Percentiles rank a stretch among this genome's conserved stretches.
phyloP scores from a whole-genome alignment of 306 rosid genomes.

The Citrullus colocynthis region DNA sequence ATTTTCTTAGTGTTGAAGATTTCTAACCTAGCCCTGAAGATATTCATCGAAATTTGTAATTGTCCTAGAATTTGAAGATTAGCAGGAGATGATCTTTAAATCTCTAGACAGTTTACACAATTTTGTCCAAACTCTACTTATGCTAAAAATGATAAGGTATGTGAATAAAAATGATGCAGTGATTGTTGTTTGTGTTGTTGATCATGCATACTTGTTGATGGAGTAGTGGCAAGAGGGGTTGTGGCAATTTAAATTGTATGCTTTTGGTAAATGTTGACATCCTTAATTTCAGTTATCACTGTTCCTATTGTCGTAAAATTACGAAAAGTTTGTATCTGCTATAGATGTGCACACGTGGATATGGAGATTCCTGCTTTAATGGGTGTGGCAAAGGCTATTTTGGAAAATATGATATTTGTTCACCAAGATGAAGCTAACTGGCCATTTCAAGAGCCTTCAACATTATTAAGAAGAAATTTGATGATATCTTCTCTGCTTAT shows the following conservation, averaged over 20 bases:
- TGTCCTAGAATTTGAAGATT: too few relatives aligned
- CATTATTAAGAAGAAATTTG: constrained; percentile 86
- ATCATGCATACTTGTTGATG: background rate
- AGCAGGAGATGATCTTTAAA: too few relatives aligned
- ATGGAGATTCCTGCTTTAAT: constrained; percentile 76
- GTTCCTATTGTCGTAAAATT: constrained; percentile 1
- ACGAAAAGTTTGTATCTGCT: constrained; percentile 86
- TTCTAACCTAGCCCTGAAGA: too few relatives aligned
- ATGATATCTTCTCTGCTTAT: constrained; percentile 94
- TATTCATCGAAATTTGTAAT: too few relatives aligned
- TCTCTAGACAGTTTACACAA: too few relatives aligned
- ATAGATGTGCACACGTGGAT: constrained; percentile 97
- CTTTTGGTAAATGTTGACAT: background rate
- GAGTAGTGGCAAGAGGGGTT: background rate
- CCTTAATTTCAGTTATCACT: background rate
- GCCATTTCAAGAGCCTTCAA: constrained; percentile 98
- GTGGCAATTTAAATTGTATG: background rate
- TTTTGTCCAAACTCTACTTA: too few relatives aligned
- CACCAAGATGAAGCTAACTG: constrained; percentile 99
- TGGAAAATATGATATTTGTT: constrained; percentile 83
- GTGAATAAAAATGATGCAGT: background rate
- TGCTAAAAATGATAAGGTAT: too few relatives aligned
- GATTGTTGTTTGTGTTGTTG: background rate
- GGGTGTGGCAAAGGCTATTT: constrained; percentile 93
- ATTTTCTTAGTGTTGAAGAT: too few relatives aligned